Evolutionary conservation across 208 protist species (phyloP), one percentile per base, ranked within the genome.

Genomic region (Leishmania major): DNA sequence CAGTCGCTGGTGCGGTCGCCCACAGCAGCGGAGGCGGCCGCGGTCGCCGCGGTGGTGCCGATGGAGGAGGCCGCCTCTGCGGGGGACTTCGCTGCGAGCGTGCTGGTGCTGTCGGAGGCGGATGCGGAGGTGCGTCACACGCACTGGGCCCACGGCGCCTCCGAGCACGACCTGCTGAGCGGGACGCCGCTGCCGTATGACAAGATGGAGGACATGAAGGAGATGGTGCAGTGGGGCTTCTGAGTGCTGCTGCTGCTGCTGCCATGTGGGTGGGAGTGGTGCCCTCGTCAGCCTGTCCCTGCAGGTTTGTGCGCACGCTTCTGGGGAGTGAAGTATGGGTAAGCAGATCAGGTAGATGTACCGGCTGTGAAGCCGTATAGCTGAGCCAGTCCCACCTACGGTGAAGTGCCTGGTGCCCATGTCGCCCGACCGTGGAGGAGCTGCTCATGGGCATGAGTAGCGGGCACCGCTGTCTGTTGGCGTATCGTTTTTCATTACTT

Each of bases 71-170:
- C 67, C 37, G 67, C 53, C 15, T 0, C 35, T n/a, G 4, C 4
- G 0, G 67, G 64, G 5, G 77, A 80, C 77, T 80, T 66, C 37
- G 53, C 60, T 8, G 45, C 49, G 35, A 80, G 77, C 31, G 77
- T 80, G 77, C 49, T 80, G 49, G 51, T 81, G 69, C 70, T 81
- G 78, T 81, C 78, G 37, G 78, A 81, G 78, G 78, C 78, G 0
- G 78, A 75, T 17, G 78, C 78, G 69, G 40, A 51, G 4, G 37
- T 3, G 25, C 79, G 79, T 51, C 60, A 77, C 79, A 64, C 55
- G 79, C 79, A 82, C 71, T 82, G 79, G 79, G 79, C 71, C 79
- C 74, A 78, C 73, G 79, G 79, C 15, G 79, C 79, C 40, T 83
- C 79, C 28, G 79, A 83, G 73, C 79, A 78, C 49, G 79, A 83